Conservation (phyloP, 2,329 filamentous ascomycete species). For the Neonectria sp. region DNA sequence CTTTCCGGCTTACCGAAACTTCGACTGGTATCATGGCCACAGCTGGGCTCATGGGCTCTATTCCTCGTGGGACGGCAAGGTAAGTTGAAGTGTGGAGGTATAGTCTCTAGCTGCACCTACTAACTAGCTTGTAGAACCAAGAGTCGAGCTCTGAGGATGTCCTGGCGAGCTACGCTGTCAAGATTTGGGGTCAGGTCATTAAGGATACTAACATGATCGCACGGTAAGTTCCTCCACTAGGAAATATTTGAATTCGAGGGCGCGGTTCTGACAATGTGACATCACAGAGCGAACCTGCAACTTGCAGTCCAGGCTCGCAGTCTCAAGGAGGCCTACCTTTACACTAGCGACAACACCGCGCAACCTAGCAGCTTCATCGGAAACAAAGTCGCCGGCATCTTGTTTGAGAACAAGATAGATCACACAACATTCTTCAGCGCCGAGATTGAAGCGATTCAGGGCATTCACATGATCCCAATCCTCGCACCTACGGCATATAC, state of each 20-base stretch:
- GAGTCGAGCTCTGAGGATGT: slow-evolving; percentile 93
- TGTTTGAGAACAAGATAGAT: slow-evolving; percentile 97
- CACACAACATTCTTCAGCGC: slow-evolving; percentile 91
- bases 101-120: not conserved
- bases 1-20: slow-evolving; percentile 87
- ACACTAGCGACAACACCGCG: slow-evolving; percentile 76
- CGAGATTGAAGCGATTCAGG: slow-evolving; percentile 79
- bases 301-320: slow-evolving; percentile 82
- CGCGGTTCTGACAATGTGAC: slow-evolving; percentile 17
- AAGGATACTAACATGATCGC: slow-evolving; percentile 87
- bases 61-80: slow-evolving; percentile 80
- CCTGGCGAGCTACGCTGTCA: slow-evolving; percentile 88
- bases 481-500: slow-evolving; percentile 78
- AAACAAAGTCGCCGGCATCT: slow-evolving; percentile 80
- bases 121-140: slow-evolving; percentile 65
- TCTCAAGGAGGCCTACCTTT: slow-evolving; percentile 86
- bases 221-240: slow-evolving; percentile 60
- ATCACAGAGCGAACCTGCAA: slow-evolving; percentile 80
- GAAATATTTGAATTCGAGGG: not conserved
- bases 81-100: slow-evolving; percentile 34
- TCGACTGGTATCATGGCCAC: slow-evolving; percentile 97
- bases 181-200: slow-evolving; percentile 90
- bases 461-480: slow-evolving; percentile 88
- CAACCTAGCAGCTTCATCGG: slow-evolving; percentile 84
- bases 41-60: slow-evolving; percentile 90